Evolutionary conservation across 176 grass and related monocot species (phyloP), one percentile per base, ranked within the genome.

Genomic region (Oryza australiensis): DNA sequence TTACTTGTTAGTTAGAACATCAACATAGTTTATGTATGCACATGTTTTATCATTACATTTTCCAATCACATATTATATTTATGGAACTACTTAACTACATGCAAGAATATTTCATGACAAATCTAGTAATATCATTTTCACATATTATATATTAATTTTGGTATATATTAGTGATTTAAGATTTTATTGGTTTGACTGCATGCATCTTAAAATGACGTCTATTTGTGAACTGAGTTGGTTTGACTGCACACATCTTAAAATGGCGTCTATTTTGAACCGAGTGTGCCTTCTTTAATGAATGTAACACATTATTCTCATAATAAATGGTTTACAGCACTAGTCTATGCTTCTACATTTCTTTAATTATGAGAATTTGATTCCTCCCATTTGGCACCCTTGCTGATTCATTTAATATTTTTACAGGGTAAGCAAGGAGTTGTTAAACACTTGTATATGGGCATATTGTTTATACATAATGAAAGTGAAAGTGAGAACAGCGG

Each of bases 351-450:
- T 34, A 8, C 40, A 23, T 48, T 70, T 18, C 55, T 76, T 6
- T 62, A 75, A 33, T 38, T 63, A 71, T 69, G 48, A 66, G 26
- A 71, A 65, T 85, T 16, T 33, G 20, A 55, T 67, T 40, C 64
- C 45, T 65, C 84, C 28, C 64, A 57, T 70, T 79, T 78, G 62
- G 24, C 55, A 26, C 45, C 38, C 24, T 37, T 57, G 51, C 37
- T 55, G 84, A 76, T 70, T 30, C 77, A 28, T 86, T 90, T 34
- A 62, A 60, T 62, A 40, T 64, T 51, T 60, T 84, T 84, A 43
- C 93, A 99, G 96, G 96, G 87, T 64, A 99, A 91, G 78, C 71
- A 93, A 94, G 96, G 96, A 74, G 80, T 90, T 55, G 91, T 99
- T 64, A 99, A 93, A 75, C 96, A 99, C 87, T 78, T 99, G 89